Evolutionary conservation across 352 stramenopile genomes (phyloP).

Genomic region (Phytophthora palmivora): DNA sequence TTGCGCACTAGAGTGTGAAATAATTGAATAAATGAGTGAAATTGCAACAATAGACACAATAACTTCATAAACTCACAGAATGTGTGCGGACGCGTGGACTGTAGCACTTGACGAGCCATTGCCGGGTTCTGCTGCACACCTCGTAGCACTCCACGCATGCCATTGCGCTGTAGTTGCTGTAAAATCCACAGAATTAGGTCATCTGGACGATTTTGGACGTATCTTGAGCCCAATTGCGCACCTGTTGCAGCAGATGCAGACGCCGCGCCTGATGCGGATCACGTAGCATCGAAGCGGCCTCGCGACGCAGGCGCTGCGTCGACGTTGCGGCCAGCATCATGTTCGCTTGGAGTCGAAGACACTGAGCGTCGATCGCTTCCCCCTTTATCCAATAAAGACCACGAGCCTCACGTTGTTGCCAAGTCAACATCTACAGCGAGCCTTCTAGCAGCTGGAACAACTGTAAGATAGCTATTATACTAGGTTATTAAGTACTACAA

Average conservation of each 20-base stretch:
- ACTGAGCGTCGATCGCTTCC: conserved; percentile 9
- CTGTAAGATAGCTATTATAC: too few relatives aligned
- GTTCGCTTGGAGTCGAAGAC: conserved; percentile 6
- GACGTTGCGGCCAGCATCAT: conserved; percentile 55
- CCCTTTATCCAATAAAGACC: conserved; percentile 33
- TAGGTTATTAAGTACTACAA: too few relatives aligned
- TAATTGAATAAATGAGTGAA: not conserved
- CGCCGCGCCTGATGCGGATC: conserved; percentile 63
- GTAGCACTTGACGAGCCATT: conserved; percentile 54
- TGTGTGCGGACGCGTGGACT: conserved; percentile 60
- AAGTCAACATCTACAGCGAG: conserved; percentile 17
- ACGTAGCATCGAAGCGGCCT: conserved; percentile 57
- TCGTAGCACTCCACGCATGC: conserved; percentile 43
- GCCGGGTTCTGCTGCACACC: conserved; percentile 39
- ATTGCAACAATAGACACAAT: conserved; percentile 5
- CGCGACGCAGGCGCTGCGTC: conserved; percentile 70
- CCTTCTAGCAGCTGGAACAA: conserved; percentile 7
- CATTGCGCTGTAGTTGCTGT: conserved; percentile 78
- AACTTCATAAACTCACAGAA: conserved; percentile 48
- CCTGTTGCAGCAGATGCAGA: conserved; percentile 80
- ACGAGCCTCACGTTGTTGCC: conserved; percentile 28
- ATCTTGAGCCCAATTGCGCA: conserved; percentile 32
- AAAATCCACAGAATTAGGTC: not conserved
- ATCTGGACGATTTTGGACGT: not conserved
- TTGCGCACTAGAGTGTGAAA: conserved; percentile 46